Conservation (phyloP, 2,329 filamentous ascomycete species). For the Ampelomyces quisqualis region DNA sequence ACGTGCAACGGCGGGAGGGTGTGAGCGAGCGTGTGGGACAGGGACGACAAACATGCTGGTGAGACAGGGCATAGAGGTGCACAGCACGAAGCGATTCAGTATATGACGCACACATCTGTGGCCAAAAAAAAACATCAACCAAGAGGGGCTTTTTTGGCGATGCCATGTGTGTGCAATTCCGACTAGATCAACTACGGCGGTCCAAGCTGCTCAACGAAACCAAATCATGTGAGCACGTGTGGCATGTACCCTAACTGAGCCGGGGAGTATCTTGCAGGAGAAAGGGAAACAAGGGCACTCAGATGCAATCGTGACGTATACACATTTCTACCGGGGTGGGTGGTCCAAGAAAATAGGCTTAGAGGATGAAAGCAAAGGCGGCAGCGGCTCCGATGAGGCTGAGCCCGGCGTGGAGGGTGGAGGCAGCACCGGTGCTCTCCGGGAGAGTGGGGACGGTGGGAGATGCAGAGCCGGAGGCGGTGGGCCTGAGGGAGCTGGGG, state of each 20-base stretch:
- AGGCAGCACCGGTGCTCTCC: conserved; percentile 38
- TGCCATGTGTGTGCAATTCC: too few relatives aligned
- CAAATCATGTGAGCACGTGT: too few relatives aligned
- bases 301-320: conserved; percentile 23
- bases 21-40: too few relatives aligned
- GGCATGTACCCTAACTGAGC: conserved; percentile 21
- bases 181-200: too few relatives aligned
- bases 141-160: too few relatives aligned
- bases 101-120: too few relatives aligned
- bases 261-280: conserved; percentile 16
- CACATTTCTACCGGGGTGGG: conserved; percentile 20
- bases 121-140: too few relatives aligned
- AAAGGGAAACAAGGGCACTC: conserved; percentile 8
- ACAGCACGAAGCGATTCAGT: too few relatives aligned
- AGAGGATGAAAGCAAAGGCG: conserved; percentile 45
- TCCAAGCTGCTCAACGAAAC: too few relatives aligned
- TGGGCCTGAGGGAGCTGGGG: conserved; percentile 35
- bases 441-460: conserved; percentile 27
- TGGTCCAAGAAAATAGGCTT: conserved; percentile 19
- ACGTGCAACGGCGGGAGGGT: too few relatives aligned
- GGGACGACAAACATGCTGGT: too few relatives aligned
- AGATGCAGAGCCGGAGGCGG: conserved; percentile 27
- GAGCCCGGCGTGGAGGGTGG: conserved; percentile 36
- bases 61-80: too few relatives aligned
- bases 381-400: conserved; percentile 46